Conservation (phyloP, 176 grass and related monocot species). For the Elymus sibiricus region DNA sequence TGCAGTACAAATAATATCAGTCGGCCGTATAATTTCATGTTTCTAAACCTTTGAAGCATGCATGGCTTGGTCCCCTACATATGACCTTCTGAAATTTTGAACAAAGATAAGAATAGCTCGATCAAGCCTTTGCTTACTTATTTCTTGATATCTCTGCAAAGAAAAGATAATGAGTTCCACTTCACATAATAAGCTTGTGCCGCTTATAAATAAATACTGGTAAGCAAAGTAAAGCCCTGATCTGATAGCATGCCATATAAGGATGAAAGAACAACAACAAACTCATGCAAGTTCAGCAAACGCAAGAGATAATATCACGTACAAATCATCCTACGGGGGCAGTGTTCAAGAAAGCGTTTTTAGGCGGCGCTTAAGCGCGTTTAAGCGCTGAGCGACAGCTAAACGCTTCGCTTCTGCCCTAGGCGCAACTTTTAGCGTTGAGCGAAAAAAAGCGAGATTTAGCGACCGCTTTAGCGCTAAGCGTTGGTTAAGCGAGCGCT, state of each 20-base stretch:
- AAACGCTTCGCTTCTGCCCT: too few relatives aligned
- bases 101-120: slow-evolving; percentile 93
- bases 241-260: slow-evolving; percentile 5
- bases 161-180: slow-evolving; percentile 17
- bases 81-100: slow-evolving; percentile 95
- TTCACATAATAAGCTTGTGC: background rate
- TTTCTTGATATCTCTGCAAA: slow-evolving; percentile 87
- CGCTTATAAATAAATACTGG: slow-evolving; percentile 5
- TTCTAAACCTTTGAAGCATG: slow-evolving; percentile 84
- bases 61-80: slow-evolving; percentile 95
- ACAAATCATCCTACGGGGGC: background rate
- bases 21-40: background rate
- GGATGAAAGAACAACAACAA: slow-evolving; percentile 5
- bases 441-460: too few relatives aligned
- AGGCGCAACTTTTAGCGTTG: too few relatives aligned
- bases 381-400: too few relatives aligned
- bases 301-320: background rate
- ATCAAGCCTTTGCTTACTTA: slow-evolving; percentile 95
- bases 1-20: slow-evolving; percentile 14
- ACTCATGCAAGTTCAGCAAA: background rate
- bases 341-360: too few relatives aligned
- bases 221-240: slow-evolving; percentile 9
- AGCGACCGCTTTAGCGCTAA: too few relatives aligned
- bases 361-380: too few relatives aligned
- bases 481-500: too few relatives aligned